Evolutionary conservation across 2,329 filamentous ascomycete species (phyloP), one percentile per base, ranked within the genome.

Genomic region (Mariannaea sp.): DNA sequence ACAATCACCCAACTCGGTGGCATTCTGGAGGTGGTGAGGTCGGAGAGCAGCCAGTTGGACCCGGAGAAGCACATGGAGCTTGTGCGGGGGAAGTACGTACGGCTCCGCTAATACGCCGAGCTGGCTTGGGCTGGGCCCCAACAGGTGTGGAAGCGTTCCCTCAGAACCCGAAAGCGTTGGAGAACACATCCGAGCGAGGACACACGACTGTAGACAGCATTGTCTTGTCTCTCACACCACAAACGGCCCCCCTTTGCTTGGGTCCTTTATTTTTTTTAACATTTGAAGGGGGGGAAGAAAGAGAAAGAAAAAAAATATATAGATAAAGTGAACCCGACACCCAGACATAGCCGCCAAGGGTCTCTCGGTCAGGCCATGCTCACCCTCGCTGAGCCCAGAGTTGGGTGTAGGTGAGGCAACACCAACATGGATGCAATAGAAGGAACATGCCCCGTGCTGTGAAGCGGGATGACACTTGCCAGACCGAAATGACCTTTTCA

Each of bases 91-190:
- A 62, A 55, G 55, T 35, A 42, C 41, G 46, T 46, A 46, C 57
- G 49, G 58, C 62, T 65, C 63, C 63, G 62, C 63, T 64, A 65
- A 65, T 65, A 64, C 61, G 63, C 63, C 63, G 63, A 65, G 60
- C 50, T 56, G 29, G 59, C 62, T 62, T 62, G 63, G 65, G 60
- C 50, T 56, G 29, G 59, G 55, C 54, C 53, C 36, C 59, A 61
- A 61, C 52, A 46, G 45, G 52, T 52, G 53, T 50, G 36, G 46
- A 50, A 35, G 45, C 46, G 20, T 33, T 53, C 35, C 36, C 33
- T 58, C 43, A 38, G 47, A 53, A 49, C 49, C 55, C 55, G 44
- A 30, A 44, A 30, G 24, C 40, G 20, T 29, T 41, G 16, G 20
- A 20, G 35, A 24, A 46, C 17, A 9, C 20, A 20, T 14, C 35